Evolutionary conservation across 305 asterid genomes (phyloP).

Genomic region (Coffea humblotiana): DNA sequence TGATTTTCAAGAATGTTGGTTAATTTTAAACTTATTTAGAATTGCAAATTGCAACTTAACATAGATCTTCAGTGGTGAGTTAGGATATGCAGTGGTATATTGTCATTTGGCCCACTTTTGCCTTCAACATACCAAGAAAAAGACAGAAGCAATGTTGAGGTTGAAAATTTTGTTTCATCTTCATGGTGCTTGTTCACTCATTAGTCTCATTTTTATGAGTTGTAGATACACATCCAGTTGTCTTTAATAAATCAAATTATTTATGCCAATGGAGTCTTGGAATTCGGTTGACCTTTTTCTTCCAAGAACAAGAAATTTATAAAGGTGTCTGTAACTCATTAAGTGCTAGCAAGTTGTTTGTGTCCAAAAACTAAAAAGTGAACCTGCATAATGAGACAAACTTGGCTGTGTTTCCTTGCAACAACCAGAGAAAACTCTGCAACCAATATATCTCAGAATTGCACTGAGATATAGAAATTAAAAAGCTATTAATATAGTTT

Average conservation of each 20-base stretch:
- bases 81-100: not conserved
- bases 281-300: not conserved
- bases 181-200: not conserved
- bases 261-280: not conserved
- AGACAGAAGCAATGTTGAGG: not conserved
- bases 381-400: not conserved
- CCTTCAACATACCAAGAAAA: not conserved
- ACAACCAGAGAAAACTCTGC: not conserved
- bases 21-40: not conserved
- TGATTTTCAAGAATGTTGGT: not conserved
- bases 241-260: not conserved
- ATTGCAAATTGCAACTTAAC: not conserved
- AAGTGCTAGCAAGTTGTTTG: not conserved
- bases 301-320: not conserved
- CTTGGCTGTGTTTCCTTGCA: too few relatives aligned
- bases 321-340: not conserved
- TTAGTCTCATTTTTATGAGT: not conserved
- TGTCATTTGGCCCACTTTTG: not conserved
- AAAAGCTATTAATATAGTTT: not conserved
- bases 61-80: not conserved
- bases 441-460: slow-evolving; percentile 2
- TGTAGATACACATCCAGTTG: too few relatives aligned
- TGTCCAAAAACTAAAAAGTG: not conserved
- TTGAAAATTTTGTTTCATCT: not conserved
- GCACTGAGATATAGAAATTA: slow-evolving; percentile 4